These are phyloP conservation scores for Monosporozyma servazzii DNA, from an alignment of 805 yeast genomes.

Conservation along the genomic window DNA sequence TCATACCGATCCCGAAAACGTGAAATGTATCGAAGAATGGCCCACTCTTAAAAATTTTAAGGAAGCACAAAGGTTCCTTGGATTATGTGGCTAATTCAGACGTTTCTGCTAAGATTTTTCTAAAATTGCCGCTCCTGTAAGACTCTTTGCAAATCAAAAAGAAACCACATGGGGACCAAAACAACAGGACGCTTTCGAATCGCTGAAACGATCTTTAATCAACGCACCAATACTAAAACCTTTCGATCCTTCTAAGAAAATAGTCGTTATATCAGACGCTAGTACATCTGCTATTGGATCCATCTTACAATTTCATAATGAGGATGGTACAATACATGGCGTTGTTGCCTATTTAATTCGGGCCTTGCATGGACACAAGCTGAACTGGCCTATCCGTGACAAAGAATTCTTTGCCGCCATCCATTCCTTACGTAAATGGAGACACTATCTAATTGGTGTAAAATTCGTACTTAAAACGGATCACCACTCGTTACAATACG, in stretches of 20 bases:
- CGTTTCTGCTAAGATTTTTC: not conserved
- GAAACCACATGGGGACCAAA: not conserved
- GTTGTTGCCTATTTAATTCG: not conserved
- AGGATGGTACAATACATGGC: not conserved
- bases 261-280: not conserved
- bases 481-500: slow-evolving; percentile 1
- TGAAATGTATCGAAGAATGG: not conserved
- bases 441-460: not conserved
- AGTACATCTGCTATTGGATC: not conserved
- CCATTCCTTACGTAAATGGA: not conserved
- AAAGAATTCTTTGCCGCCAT: slow-evolving; percentile 2
- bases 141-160: not conserved
- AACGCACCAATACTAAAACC: not conserved
- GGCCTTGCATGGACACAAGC: not conserved
- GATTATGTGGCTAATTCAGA: not conserved
- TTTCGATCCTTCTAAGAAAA: not conserved
- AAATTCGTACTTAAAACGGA: not conserved
- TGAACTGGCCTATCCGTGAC: not conserved
- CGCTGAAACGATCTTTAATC: not conserved
- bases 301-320: not conserved
- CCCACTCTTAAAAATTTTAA: too few species aligned
- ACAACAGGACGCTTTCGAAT: not conserved
- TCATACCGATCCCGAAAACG: not conserved
- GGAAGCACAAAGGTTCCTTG: not conserved
- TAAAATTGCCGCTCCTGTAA: not conserved